Conservation (phyloP, 2,329 filamentous ascomycete species). For the Pseudocercospora musae region DNA sequence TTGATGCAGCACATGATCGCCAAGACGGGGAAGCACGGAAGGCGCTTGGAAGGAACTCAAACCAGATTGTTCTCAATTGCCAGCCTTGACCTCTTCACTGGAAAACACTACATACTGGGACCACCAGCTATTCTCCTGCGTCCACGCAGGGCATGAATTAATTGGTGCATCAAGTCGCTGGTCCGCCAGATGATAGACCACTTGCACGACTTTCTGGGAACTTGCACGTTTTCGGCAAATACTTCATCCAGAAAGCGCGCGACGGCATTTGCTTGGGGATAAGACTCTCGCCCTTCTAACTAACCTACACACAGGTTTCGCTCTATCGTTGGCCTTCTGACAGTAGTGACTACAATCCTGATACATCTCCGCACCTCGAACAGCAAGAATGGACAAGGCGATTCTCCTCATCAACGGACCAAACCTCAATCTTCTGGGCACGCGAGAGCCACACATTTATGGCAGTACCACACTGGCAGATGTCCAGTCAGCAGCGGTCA, state of each 20-base stretch:
- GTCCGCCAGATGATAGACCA: not conserved
- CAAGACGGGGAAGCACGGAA: not conserved
- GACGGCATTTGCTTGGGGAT: not conserved
- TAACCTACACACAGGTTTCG: not conserved
- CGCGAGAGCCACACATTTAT: conserved; percentile 70
- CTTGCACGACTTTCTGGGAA: too few species aligned
- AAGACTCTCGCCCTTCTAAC: not conserved
- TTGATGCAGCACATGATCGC: not conserved
- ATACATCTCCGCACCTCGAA: not conserved
- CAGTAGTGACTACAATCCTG: not conserved
- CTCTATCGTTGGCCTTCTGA: not conserved
- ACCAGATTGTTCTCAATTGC: too few species aligned
- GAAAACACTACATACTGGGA: not conserved
- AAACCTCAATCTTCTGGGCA: conserved; percentile 76
- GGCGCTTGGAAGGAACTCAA: too few species aligned
- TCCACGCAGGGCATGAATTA: too few species aligned
- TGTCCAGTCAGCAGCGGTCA: conserved; percentile 51
- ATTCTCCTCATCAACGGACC: conserved; percentile 50
- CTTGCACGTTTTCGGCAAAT: not conserved
- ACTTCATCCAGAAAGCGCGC: not conserved
- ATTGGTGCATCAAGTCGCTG: not conserved
- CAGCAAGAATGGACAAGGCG: conserved; percentile 5
- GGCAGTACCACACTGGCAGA: conserved; percentile 65
- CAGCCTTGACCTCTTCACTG: not conserved
- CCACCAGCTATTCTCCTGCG: not conserved